These are phyloP conservation scores for Kwoniella shandongensis DNA, from an alignment of 768 basidiomycete genomes.

Conservation along the genomic window DNA sequence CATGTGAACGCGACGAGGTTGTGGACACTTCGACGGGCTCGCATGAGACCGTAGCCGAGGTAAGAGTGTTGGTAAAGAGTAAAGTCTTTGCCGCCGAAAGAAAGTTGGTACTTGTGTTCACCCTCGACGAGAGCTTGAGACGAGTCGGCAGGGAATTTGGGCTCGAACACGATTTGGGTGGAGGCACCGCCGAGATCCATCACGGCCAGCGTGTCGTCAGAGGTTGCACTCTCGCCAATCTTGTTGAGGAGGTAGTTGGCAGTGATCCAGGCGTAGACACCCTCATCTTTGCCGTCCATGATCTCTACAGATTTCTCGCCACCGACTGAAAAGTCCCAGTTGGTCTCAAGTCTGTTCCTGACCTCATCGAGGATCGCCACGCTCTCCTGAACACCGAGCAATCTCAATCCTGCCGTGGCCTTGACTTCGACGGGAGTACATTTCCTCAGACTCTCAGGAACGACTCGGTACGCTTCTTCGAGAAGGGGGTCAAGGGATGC, in stretches of 20 bases:
- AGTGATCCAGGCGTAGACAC: constrained; percentile 91
- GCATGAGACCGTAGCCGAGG: constrained; percentile 93
- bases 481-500: constrained; percentile 74
- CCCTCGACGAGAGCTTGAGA: constrained; percentile 64
- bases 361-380: constrained; percentile 75
- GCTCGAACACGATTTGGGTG: constrained; percentile 97
- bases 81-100: constrained; percentile 68
- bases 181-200: constrained; percentile 95
- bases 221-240: constrained; percentile 61
- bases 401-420: constrained; percentile 82
- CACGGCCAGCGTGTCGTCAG: constrained; percentile 73
- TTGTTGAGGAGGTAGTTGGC: constrained; percentile 86
- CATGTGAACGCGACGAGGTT: constrained; percentile 84
- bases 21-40: constrained; percentile 78
- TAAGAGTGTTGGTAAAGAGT: constrained; percentile 96
- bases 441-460: constrained; percentile 64
- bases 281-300: constrained; percentile 96
- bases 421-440: constrained; percentile 91
- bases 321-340: constrained; percentile 67
- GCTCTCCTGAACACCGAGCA: constrained; percentile 66
- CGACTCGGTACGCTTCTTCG: constrained; percentile 73
- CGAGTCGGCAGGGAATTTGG: constrained; percentile 60
- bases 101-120: constrained; percentile 85
- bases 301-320: constrained; percentile 69
- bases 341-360: constrained; percentile 59